Base-by-base conservation (phyloP, 2,329 filamentous ascomycete species). In the Coniochaeta prunicola region DNA sequence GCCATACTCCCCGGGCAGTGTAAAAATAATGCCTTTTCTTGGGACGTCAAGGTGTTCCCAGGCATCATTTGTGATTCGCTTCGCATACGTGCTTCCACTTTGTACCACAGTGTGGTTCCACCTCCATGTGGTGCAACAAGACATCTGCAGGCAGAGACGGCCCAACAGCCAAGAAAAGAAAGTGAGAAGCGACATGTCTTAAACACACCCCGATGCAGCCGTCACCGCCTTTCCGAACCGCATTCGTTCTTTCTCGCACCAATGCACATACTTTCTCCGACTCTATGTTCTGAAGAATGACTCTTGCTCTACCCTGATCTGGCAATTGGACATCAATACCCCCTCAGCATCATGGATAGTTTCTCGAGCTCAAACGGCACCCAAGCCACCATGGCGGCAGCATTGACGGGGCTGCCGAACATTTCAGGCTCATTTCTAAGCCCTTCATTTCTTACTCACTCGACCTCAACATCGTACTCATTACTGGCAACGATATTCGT, bases 401-500 rank as follows among this genome's bases (percentile, higher is more conserved):
- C 24, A 30, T 17, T 50, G 45, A 12, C 45, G 9, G 24, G 8
- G 8, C 19, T 45, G 19, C 19, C 40, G 40, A 45, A 12, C 12
- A 30, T 28, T 13, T 28, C 45, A 17, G n/a, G 24, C 24, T 15
- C 45, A 21, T 30, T 50, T 4, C 21, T 12, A 4, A 50, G 3
- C 24, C 21, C n/a, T n/a, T 28, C 24, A 21, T 28, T 28, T 34
- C 8, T 36, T n/a, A 10, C 31, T 26, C 26, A 36, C 57, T 33
- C 42, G 13, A 34, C 38, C 19, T 40, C 28, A 53, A 28, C 17
- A 48, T 42, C 50, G n/a, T 38, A 24, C 24, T n/a, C 55, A 8
- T 31, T 38, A 12, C 19, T 60, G 26, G 21, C 65, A 6, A 53
- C 65, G 6, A 55, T 63, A 1, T 48, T 73, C n/a, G 57, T 68